phyloP scores from a whole-genome alignment of 805 yeast species.

The Cyberlindnera xishuangbannaensis region DNA sequence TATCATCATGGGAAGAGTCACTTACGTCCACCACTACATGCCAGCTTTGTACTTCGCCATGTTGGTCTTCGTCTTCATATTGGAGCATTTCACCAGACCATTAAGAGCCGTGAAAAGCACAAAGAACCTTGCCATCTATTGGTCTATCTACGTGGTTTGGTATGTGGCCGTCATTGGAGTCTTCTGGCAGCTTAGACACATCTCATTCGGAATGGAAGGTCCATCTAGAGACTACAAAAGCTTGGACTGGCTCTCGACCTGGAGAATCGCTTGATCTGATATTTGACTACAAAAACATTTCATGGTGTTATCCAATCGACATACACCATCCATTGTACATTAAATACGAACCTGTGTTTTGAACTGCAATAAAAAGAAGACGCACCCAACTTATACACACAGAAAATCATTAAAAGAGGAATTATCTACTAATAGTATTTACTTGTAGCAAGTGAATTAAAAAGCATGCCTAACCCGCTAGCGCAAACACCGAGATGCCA shows the following conservation, averaged over 20 bases:
- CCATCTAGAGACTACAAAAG: conserved; percentile 33
- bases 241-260: conserved; percentile 42
- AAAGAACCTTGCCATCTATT: conserved; percentile 23
- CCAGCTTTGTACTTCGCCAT: conserved; percentile 80
- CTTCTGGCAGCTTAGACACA: conserved; percentile 56
- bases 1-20: conserved; percentile 77
- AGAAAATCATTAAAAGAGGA: too few relatives aligned
- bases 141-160: conserved; percentile 33
- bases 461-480: too few relatives aligned
- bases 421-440: too few relatives aligned
- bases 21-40: conserved; percentile 79
- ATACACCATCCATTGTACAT: too few relatives aligned
- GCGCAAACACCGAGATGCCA: too few relatives aligned
- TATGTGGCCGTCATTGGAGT: conserved; percentile 41
- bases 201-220: conserved; percentile 64
- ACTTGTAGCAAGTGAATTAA: too few relatives aligned
- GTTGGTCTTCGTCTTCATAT: conserved; percentile 45
- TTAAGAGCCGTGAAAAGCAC: conserved; percentile 18
- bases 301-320: background rate
- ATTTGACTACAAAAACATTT: background rate
- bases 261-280: conserved; percentile 34
- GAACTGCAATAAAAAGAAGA: too few relatives aligned
- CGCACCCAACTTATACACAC: too few relatives aligned
- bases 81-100: conserved; percentile 37
- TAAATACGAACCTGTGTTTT: too few relatives aligned